A percentile compares a stretch with the other conserved stretches of the same genome.
phyloP scores from a whole-genome alignment of 306 rosid genomes.

The Elaeagnus macrophylla region DNA sequence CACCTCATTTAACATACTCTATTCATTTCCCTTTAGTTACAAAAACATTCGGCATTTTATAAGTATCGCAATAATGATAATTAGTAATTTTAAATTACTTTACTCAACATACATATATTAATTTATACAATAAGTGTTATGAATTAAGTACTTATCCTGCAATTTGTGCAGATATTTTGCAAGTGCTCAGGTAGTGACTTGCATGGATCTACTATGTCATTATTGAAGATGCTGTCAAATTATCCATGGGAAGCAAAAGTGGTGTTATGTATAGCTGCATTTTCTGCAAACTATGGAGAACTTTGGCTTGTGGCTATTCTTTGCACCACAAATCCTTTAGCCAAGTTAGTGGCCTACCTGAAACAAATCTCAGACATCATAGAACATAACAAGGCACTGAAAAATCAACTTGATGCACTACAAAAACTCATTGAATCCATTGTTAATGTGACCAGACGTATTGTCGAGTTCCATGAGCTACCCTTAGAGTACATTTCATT shows the following conservation, averaged over 20 bases:
- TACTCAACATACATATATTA: no score
- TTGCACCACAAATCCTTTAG: slow-evolving; percentile 44
- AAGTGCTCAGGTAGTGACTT: slow-evolving; percentile 64
- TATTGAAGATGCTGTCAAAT: slow-evolving; percentile 47
- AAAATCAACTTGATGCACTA: slow-evolving; percentile 62
- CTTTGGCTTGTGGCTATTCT: slow-evolving; percentile 71
- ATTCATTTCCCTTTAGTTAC: no score
- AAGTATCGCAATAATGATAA: no score
- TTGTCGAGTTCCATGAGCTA: slow-evolving; percentile 49
- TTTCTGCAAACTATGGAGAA: slow-evolving; percentile 61
- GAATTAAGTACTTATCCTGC: background rate
- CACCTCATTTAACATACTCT: no score
- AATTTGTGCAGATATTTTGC: slow-evolving; percentile 45
- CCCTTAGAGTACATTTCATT: slow-evolving; percentile 61
- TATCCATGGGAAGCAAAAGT: slow-evolving; percentile 89
- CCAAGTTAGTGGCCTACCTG: slow-evolving; percentile 67
- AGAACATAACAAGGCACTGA: slow-evolving; percentile 41
- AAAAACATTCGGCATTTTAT: no score
- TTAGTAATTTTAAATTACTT: no score
- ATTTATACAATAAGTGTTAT: no score
- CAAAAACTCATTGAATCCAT: slow-evolving; percentile 42
- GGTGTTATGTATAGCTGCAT: slow-evolving; percentile 66
- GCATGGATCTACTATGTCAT: slow-evolving; percentile 50
- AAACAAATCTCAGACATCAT: slow-evolving; percentile 54
- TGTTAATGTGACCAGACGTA: slow-evolving; percentile 38